These are phyloP conservation scores for Neurospora sp. DNA, from an alignment of 495 filamentous ascomycete genomes.

Conservation along the genomic window DNA sequence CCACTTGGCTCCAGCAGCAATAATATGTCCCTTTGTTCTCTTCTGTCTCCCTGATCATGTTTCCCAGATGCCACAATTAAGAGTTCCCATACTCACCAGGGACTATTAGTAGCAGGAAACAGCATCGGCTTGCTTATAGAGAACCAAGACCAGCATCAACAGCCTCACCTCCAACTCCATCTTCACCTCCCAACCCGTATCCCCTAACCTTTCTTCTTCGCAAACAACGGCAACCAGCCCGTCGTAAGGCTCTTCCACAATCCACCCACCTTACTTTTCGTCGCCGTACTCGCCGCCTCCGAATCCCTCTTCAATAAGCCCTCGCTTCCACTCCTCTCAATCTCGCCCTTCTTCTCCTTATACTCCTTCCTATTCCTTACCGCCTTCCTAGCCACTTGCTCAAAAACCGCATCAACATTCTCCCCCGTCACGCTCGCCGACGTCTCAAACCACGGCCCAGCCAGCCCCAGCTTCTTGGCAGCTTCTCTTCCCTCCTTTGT, in stretches of 20 bases:
- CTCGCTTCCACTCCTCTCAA: slow-evolving; percentile 6
- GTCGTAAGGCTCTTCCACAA: neutral
- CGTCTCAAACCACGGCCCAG: slow-evolving; percentile 16
- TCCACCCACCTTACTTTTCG: neutral
- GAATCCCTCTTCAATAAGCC: neutral
- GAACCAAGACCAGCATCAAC: neutral
- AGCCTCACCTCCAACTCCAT: neutral
- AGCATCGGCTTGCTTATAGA: neutral
- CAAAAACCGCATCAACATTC: slow-evolving; percentile 24
- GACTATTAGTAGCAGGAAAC: neutral
- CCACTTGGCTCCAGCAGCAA: neutral
- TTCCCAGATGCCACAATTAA: neutral
- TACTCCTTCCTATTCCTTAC: slow-evolving; percentile 15
- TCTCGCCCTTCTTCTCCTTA: slow-evolving; percentile 15
- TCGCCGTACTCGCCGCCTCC: neutral
- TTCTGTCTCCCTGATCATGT: neutral
- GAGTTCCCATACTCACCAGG: neutral
- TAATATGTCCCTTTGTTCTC: neutral
- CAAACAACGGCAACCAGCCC: neutral
- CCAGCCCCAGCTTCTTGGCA: neutral
- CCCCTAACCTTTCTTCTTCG: neutral
- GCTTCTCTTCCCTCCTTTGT: neutral
- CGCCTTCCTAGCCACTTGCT: slow-evolving; percentile 20
- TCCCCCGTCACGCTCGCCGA: slow-evolving; percentile 28
- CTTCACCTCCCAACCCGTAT: too few relatives aligned